Evolutionary conservation across 108 stramenopile genomes (phyloP).

Genomic region (Fistulifera solaris): DNA sequence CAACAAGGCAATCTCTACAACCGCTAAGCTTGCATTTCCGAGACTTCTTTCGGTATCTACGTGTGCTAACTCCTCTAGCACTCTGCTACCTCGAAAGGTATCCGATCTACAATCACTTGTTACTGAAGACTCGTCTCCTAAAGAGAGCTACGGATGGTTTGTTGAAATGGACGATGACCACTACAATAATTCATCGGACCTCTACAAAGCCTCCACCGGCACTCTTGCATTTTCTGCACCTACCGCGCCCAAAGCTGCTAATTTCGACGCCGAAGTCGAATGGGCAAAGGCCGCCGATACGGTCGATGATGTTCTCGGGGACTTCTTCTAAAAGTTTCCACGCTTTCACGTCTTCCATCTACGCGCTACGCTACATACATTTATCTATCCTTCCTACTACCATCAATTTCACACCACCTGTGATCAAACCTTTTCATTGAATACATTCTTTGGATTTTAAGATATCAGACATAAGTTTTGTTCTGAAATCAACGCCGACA

Average conservation of each 20-base stretch:
- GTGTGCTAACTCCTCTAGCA: constrained; percentile 30
- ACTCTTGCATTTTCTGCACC: constrained; percentile 35
- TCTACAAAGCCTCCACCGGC: background rate
- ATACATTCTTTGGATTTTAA: too few relatives aligned
- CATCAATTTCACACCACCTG: too few relatives aligned
- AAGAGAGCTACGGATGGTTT: constrained; percentile 49
- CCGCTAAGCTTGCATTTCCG: background rate
- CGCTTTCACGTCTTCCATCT: background rate
- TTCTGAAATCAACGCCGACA: too few relatives aligned
- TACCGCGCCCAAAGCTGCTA: constrained; percentile 13
- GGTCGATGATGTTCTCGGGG: constrained; percentile 51
- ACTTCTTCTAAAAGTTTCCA: constrained; percentile 28
- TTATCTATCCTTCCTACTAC: too few relatives aligned
- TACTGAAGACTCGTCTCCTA: background rate
- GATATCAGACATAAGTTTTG: too few relatives aligned
- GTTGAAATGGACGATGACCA: constrained; percentile 27
- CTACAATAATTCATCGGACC: background rate
- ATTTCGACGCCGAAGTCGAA: constrained; percentile 40
- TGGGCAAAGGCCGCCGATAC: constrained; percentile 61
- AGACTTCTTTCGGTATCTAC: too few relatives aligned
- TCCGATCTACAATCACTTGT: constrained; percentile 19
- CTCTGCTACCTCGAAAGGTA: constrained; percentile 29
- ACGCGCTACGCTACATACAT: too few relatives aligned
- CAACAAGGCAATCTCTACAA: constrained; percentile 8
- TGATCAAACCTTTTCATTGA: too few relatives aligned